Percentiles rank a stretch among this genome's conserved stretches.
phyloP scores from a whole-genome alignment of 2,329 filamentous ascomycete genomes.

The Knufia fluminis region DNA sequence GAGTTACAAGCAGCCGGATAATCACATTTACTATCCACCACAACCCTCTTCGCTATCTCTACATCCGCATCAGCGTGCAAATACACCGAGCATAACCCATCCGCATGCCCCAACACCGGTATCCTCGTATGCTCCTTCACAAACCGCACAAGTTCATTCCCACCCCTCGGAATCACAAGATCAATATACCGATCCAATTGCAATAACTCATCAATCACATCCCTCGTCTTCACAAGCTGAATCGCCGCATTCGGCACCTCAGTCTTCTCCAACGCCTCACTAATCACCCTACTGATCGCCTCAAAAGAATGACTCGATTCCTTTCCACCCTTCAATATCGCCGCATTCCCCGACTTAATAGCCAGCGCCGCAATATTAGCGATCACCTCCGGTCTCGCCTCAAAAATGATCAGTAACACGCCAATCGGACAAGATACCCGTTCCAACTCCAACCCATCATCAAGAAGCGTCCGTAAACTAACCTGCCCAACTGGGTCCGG shows the following conservation, averaged over 20 bases:
- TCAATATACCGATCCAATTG: constrained; percentile 81
- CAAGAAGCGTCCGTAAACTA: constrained; percentile 72
- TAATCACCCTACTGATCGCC: constrained; percentile 79
- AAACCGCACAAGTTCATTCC: constrained; percentile 79
- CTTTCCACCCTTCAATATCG: constrained; percentile 93
- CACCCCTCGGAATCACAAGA: constrained; percentile 85
- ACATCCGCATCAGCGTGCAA: constrained; percentile 69
- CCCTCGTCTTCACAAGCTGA: constrained; percentile 87
- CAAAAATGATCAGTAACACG: constrained; percentile 96
- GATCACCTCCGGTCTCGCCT: constrained; percentile 94
- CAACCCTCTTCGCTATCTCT: constrained; percentile 61
- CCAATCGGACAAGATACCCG: constrained; percentile 90
- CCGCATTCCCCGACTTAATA: constrained; percentile 94
- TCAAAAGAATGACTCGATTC: constrained; percentile 94
- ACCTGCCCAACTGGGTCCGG: constrained; percentile 88
- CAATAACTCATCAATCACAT: constrained; percentile 81
- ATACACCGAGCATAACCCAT: constrained; percentile 83
- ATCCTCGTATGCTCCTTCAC: constrained; percentile 89
- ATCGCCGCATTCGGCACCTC: constrained; percentile 76
- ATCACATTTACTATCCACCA: constrained; percentile 86
- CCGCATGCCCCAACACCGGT: constrained; percentile 89
- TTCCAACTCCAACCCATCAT: constrained; percentile 76
- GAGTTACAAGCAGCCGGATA: constrained; percentile 96
- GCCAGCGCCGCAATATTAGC: constrained; percentile 94
- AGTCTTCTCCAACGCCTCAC: constrained; percentile 61